Evolutionary conservation across 208 protist genomes (phyloP), one percentile per base, ranked within the genome.

Genomic region (Wallacemonas collosoma): DNA sequence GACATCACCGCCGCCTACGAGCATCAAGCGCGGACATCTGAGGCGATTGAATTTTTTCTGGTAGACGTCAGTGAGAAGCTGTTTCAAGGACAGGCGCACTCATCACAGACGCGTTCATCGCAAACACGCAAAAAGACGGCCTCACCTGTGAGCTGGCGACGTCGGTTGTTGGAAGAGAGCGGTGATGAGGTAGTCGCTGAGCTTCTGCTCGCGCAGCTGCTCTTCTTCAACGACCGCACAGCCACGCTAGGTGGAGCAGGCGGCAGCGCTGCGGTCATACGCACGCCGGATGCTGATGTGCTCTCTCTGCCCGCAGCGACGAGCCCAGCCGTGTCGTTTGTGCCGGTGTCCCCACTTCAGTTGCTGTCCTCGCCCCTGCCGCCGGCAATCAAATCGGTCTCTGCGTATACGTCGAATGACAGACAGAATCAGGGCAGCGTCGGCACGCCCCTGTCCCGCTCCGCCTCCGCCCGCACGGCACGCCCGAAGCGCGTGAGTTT

Each of bases 81-180:
- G n/a, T 45, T 65, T 39, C 57, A 17, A 11, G 54, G 54, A 8
- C 26, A 26, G 45, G 8, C 53, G 53, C n/a, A 50, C 14, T 35
- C 60, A 41, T 11, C 56, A 6, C 60, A 12, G 15, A 3, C 14
- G n/a, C 8, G 36, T 26, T 26, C 26, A 26, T 26, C 26, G 60
- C 2, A 8, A 4, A 12, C 60, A 5, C 38, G 60, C 6, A 14
- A 41, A n/a, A 15, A 44, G 40, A 65, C 60, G 3, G 36, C 43
- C 60, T 53, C 60, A 5, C 43, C 60, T 11, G 60, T 65, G 41
- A 65, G 60, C 60, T 65, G 60, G 60, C 60, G 60, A 3, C 60
- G 60, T 35, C 38, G 60, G 7, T 17, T 65, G 36, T 17, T 65
- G 4, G 60, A 65, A 41, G 36, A 45, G 40, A 65, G 60, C 43